Evolutionary conservation across 2,329 filamentous ascomycete genomes (phyloP).

Genomic region (Cyanodermella asteris): DNA sequence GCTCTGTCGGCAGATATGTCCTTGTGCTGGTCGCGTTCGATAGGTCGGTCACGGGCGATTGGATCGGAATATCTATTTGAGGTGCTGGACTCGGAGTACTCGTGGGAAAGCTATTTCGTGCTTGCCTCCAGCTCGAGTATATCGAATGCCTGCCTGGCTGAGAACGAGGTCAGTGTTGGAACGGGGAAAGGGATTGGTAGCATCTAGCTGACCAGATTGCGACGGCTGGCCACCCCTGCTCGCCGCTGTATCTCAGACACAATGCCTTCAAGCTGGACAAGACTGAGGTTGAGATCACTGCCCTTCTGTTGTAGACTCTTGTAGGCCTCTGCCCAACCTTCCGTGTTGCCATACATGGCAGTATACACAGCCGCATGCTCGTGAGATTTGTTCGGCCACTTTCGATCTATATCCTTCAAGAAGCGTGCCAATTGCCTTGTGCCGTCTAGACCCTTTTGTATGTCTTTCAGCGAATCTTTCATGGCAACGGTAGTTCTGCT

Average conservation of each 20-base stretch:
- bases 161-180: too few relatives aligned
- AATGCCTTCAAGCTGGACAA: conserved; percentile 53
- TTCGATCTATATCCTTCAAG: conserved; percentile 41
- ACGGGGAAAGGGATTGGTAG: too few relatives aligned
- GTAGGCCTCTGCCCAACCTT: conserved; percentile 72
- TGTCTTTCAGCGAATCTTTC: conserved; percentile 56
- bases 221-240: conserved; percentile 62
- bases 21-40: too few relatives aligned
- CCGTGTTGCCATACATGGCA: conserved; percentile 81
- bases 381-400: conserved; percentile 32
- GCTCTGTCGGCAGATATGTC: too few relatives aligned
- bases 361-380: conserved; percentile 54
- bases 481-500: conserved; percentile 56
- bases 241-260: conserved; percentile 71
- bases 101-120: too few relatives aligned
- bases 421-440: conserved; percentile 60
- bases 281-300: conserved; percentile 43
- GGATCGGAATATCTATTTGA: too few relatives aligned
- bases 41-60: too few relatives aligned
- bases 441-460: conserved; percentile 54
- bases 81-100: too few relatives aligned
- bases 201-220: conserved; percentile 40
- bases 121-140: too few relatives aligned
- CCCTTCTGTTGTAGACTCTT: conserved; percentile 53
- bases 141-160: too few relatives aligned